A percentile compares a stretch with the other conserved stretches of the same genome.
Evolutionary conservation across 129 eudicot genomes (phyloP).

Genomic region (Ambrosia artemisiifolia): DNA sequence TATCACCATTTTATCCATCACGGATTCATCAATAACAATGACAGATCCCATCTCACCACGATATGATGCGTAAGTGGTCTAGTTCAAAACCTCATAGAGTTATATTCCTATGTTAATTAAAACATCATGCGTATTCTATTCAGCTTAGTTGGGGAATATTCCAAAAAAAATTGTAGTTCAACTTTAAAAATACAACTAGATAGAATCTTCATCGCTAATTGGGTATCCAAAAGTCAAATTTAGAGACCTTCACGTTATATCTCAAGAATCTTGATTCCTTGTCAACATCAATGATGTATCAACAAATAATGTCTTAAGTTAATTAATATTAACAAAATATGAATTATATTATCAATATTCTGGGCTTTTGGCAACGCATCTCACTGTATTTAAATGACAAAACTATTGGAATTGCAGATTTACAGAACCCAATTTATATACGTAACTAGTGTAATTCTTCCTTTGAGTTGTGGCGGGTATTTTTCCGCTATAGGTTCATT

Average conservation of each 20-base stretch:
- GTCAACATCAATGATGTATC: conserved; percentile 16
- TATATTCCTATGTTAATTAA: neutral
- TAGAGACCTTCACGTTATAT: conserved; percentile 21
- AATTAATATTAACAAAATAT: too few species aligned
- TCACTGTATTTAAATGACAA: neutral
- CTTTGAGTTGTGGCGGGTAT: too few species aligned
- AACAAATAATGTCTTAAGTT: neutral
- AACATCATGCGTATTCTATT: neutral
- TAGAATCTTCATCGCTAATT: conserved; percentile 28
- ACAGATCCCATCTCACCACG: too few species aligned
- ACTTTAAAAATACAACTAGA: neutral
- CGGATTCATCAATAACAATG: too few species aligned
- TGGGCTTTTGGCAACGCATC: neutral
- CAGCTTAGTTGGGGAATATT: conserved; percentile 14
- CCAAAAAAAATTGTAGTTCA: neutral
- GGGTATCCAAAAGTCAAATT: conserved; percentile 25
- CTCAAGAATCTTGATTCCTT: conserved; percentile 18
- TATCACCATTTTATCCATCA: too few species aligned
- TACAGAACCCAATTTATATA: too few species aligned
- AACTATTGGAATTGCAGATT: neutral
- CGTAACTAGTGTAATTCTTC: too few species aligned
- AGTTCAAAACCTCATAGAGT: too few species aligned
- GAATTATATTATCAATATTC: neutral
- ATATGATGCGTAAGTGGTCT: too few species aligned
- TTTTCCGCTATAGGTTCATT: too few species aligned